These are phyloP conservation scores for Pseudofabraea citricarpa DNA, from an alignment of 2,329 filamentous ascomycete species.

Conservation along the genomic window DNA sequence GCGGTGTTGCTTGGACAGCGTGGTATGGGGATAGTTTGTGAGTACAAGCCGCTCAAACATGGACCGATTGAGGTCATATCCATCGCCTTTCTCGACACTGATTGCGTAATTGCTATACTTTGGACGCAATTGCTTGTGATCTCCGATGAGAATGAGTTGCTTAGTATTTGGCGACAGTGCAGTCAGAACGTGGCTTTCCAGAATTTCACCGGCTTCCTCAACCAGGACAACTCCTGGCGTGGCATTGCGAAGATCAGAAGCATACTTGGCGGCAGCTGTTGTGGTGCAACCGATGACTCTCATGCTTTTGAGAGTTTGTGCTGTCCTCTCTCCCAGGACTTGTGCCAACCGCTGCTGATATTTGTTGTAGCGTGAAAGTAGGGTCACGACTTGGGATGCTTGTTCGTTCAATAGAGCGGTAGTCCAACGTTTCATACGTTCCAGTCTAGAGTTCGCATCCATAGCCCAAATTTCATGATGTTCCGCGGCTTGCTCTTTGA, in stretches of 20 bases:
- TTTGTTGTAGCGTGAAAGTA: conserved; percentile 5
- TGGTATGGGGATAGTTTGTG: conserved; percentile 41
- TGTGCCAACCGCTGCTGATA: conserved; percentile 3
- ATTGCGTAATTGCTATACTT: conserved; percentile 33
- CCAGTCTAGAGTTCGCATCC: conserved; percentile 2
- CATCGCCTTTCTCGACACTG: conserved; percentile 30
- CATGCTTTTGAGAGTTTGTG: conserved; percentile 8
- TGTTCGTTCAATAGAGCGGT: conserved; percentile 3
- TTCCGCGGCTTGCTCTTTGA: conserved; percentile 25
- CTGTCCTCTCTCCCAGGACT: conserved; percentile 2
- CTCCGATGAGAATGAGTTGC: conserved; percentile 35
- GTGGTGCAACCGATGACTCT: conserved; percentile 13
- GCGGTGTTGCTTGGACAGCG: conserved; percentile 55
- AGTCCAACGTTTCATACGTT: conserved; percentile 4
- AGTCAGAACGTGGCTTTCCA: conserved; percentile 33
- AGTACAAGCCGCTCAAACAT: conserved; percentile 45
- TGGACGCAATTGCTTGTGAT: conserved; percentile 34
- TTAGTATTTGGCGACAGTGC: conserved; percentile 32
- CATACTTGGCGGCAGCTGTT: conserved; percentile 2
- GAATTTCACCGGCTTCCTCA: conserved; percentile 35
- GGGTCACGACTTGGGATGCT: conserved; percentile 1
- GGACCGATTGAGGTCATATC: conserved; percentile 39
- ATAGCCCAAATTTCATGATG: conserved; percentile 3
- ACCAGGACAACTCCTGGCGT: conserved; percentile 26
- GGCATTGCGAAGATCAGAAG: conserved; percentile 15